Evolutionary conservation across 805 yeast genomes (phyloP), one percentile per base, ranked within the genome.

Genomic region (Kurtzmaniella fragi): DNA sequence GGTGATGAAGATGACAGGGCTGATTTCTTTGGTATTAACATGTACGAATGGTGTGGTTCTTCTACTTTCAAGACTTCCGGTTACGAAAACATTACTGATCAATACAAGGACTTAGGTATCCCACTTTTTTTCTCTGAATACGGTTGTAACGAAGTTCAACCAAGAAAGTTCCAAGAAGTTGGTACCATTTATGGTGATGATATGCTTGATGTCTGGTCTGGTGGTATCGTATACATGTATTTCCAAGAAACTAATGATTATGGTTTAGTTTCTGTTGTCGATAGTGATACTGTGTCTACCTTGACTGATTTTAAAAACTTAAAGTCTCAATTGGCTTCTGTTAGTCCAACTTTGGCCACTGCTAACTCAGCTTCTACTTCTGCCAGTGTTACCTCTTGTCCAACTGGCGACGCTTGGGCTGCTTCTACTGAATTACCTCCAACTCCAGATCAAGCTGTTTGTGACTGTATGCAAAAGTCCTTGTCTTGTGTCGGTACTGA

Each of bases 171-270:
- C 75, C 70, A 78, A 42, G 91, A 84, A 64, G 84, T 84, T 48
- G 76, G 65, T 32, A 71, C 88, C 42, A 54, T 84, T 30, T 84
- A 74, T 66, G 68, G 81, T 47, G 57, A 59, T 37, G 69, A 83
- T 30, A 84, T 84, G 95, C 83, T 89, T 47, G 83, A 73, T 59
- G 82, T 82, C 44, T 84, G 91, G 93, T 84, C 91, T 37, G 91
- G 95, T 67, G 95, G 91, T 76, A 84, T 84, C 56, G 91, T 84
- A 40, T 84, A 83, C 70, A 79, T 84, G 90, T 84, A 84, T 68
- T 84, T 78, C 65, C 74, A 84, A 68, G 91, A 84, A 69, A 67
- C 65, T 40, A 84, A 84, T 67, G 61, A 83, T 52, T 84, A 82
- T 56, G 91, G 95, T 68, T 73, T 84, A 56, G 90, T 84, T 39